Base-by-base conservation (phyloP, 1,284 basidiomycete species). In the Ustilago bromivora region DNA sequence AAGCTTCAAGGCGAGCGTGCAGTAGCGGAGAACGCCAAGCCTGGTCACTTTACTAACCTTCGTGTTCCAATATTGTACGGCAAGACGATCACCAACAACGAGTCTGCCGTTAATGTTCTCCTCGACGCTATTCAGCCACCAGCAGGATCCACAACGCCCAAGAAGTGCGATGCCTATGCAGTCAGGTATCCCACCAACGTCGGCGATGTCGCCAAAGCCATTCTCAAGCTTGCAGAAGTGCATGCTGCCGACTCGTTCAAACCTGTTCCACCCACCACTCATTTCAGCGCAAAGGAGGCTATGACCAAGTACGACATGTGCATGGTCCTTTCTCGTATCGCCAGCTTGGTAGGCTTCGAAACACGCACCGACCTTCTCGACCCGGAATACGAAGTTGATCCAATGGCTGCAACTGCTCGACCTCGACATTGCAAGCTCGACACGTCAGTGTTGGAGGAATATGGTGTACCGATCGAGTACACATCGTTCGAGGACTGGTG, bases 131-230 rank as follows among this genome's bases (percentile, higher is more conserved):
- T 85, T 31, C 65, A 70, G 53, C 66, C 70, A 9, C 62, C 65
- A n/a, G 23, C 56, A 2, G 64, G 63, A 56, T 57, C 66, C 1
- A 31, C 34, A 1, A n/a, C 36, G 5, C 52, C 60, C 34, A 66
- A 76, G 28, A 77, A 78, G 64, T 80, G 68, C 72, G 81, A 82
- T 46, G 81, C 78, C 3, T 87, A 88, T 63, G 87, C 86, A 4
- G 88, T 88, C 7, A 88, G 89, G 46, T 88, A 88, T 79, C 89
- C 89, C 2, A 89, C 89, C 13, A 87, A 87, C 66, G 88, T 89
- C 9, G 79, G 77, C 23, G 88, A 89, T 67, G 87, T 89, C 36
- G 88, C 87, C 8, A 79, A 84, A 6, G 86, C 87, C 5, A 78
- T 89, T 38, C 82, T 86, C 63, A 86, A 87, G 59, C 82, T 89